Conservation (phyloP, 2,329 filamentous ascomycete species). For the Aspergillus aculeatinus region DNA sequence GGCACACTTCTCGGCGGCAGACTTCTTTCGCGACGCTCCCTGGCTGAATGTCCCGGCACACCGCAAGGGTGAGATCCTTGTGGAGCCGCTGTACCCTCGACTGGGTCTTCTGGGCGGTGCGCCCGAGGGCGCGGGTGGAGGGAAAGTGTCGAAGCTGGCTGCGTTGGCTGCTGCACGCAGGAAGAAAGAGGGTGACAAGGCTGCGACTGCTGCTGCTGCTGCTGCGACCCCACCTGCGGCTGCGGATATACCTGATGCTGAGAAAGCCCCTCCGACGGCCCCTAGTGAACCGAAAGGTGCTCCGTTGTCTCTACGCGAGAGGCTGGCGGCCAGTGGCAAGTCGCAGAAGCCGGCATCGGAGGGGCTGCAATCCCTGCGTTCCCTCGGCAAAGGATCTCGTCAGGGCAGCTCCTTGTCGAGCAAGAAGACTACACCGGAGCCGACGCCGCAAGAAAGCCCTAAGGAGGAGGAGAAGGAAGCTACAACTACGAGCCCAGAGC, state of each 20-base stretch:
- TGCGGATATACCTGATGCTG: not conserved
- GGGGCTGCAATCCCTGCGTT: slow-evolving; percentile 21
- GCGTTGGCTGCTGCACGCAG: slow-evolving; percentile 82
- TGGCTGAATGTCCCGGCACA: slow-evolving; percentile 74
- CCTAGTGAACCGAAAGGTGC: slow-evolving; percentile 23
- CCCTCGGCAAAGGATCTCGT: slow-evolving; percentile 20
- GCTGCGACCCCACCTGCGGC: slow-evolving; percentile 10
- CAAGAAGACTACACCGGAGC: slow-evolving; percentile 23
- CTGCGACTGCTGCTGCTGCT: slow-evolving; percentile 21
- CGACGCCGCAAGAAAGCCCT: slow-evolving; percentile 9
- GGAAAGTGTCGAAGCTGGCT: slow-evolving; percentile 85
- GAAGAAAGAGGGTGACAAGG: slow-evolving; percentile 71
- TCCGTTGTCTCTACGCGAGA: slow-evolving; percentile 40
- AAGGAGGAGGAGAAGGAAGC: not conserved
- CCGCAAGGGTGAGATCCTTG: slow-evolving; percentile 62
- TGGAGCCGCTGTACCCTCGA: slow-evolving; percentile 58
- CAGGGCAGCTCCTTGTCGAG: slow-evolving; percentile 16
- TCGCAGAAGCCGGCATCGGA: slow-evolving; percentile 25
- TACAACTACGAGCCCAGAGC: not conserved
- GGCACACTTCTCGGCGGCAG: slow-evolving; percentile 47
- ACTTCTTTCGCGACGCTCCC: slow-evolving; percentile 79
- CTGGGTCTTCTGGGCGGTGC: slow-evolving; percentile 78
- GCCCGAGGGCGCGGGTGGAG: slow-evolving; percentile 54
- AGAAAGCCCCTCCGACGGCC: slow-evolving; percentile 12
- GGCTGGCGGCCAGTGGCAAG: slow-evolving; percentile 35